Evolutionary conservation across 1,284 basidiomycete genomes (phyloP), one percentile per base, ranked within the genome.

Genomic region (Rhodotorula sp.): DNA sequence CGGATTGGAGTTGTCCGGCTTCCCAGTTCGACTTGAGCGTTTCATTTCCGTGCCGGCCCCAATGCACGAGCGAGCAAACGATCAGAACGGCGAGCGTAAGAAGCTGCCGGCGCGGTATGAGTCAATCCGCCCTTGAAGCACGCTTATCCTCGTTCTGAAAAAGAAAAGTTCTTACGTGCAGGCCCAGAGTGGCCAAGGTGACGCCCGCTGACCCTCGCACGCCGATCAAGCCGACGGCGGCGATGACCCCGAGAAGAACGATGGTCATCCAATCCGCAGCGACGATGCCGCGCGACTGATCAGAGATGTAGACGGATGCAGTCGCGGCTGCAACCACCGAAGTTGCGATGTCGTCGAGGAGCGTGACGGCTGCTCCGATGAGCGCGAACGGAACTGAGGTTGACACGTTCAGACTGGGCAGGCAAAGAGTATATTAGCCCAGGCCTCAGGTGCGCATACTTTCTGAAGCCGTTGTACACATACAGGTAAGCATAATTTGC

Each of bases 401-500:
- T 18, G 86, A 84, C 67, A 62, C 56, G 51, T 71, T 71, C n/a
- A 71, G 59, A 0, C 67, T 68, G 49, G 17, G 29, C 44, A 33
- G 33, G 33, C 33, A 7, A 33, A 33, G 33, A 4, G 33, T 33
- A 33, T 33, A 33, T 33, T 33, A 33, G 33, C 33, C 8, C 33
- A 33, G 4, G 33, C 33, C 33, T 4, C 33, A 33, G 33, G 4
- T 33, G 33, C 33, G 33, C 33, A 10, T 20, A 15, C 4, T 30
- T 42, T 8, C 3, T 26, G 14, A 14, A n/a, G 24, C n/a, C n/a
- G 20, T 3, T 10, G 49, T 5, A 3, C 15, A 88, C 88, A 5
- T 88, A 80, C 83, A 88, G 80, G 77, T 87, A 89, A 0, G 85
- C 84, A 75, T 89, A 89, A 15, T 87, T 88, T n/a, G 87, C 87